Evolutionary conservation across 129 eudicot species (phyloP).

Genomic region (Tanacetum coccineum): DNA sequence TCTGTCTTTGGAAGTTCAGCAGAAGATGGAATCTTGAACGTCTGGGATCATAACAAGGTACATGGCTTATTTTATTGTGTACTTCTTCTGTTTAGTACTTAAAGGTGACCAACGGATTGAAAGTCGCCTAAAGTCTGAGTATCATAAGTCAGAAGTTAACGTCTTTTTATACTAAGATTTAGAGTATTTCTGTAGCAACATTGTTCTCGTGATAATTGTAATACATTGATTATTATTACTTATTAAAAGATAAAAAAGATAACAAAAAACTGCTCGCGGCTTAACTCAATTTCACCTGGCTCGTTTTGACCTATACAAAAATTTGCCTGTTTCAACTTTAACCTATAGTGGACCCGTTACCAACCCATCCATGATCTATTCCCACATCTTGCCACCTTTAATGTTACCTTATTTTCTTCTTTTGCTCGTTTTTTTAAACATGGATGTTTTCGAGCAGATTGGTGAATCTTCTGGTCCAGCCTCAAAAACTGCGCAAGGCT

Average conservation of each 20-base stretch:
- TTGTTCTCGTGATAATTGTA: too few species aligned
- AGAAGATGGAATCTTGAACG: conserved; percentile 75
- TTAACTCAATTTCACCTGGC: too few species aligned
- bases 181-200: too few species aligned
- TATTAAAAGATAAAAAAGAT: too few species aligned
- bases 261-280: too few species aligned
- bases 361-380: neutral
- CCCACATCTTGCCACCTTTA: neutral
- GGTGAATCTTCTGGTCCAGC: too few species aligned
- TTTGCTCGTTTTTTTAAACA: neutral
- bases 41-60: conserved; percentile 86
- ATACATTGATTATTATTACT: too few species aligned
- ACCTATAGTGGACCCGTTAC: neutral
- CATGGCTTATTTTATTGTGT: neutral
- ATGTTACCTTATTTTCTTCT: neutral
- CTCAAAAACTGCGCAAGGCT: too few species aligned
- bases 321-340: neutral
- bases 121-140: too few species aligned
- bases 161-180: too few species aligned
- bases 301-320: neutral
- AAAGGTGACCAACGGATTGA: neutral
- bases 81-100: neutral
- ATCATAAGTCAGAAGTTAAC: too few species aligned
- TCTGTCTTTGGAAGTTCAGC: conserved; percentile 97
- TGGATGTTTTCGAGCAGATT: too few species aligned